phyloP scores from a whole-genome alignment of 768 basidiomycete genomes.

The Obba rivulosa region DNA sequence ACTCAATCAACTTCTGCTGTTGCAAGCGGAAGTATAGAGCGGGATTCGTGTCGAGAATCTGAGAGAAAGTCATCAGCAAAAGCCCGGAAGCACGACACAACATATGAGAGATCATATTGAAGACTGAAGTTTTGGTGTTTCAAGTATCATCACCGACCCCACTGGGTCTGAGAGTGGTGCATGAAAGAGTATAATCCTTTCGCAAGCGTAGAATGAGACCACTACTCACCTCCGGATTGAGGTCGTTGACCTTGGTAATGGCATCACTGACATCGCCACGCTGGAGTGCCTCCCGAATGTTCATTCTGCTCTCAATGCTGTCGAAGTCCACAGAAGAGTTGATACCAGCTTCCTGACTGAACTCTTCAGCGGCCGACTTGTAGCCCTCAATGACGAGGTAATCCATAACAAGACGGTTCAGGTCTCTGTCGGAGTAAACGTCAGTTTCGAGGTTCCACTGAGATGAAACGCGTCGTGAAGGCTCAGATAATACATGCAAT shows the following conservation, averaged over 20 bases:
- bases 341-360: conserved; percentile 83
- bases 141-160: conserved; percentile 79
- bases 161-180: conserved; percentile 92
- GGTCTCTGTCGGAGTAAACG: conserved; percentile 54
- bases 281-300: conserved; percentile 89
- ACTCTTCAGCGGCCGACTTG: conserved; percentile 93
- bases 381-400: conserved; percentile 98
- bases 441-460: conserved; percentile 15
- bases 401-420: conserved; percentile 93
- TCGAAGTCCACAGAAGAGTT: conserved; percentile 79
- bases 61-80: conserved; percentile 19
- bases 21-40: conserved; percentile 92
- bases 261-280: conserved; percentile 94
- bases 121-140: conserved; percentile 89
- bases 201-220: conserved; percentile 8
- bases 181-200: conserved; percentile 92
- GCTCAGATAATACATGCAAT: conserved; percentile 90
- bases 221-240: conserved; percentile 89
- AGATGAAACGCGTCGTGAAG: conserved; percentile 23
- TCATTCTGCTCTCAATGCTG: conserved; percentile 90
- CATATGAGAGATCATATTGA: conserved; percentile 71
- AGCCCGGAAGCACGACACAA: conserved; percentile 8
- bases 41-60: conserved; percentile 97
- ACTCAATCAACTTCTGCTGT: conserved; percentile 93
- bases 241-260: conserved; percentile 90